These are phyloP conservation scores for Xylaria acuta DNA, from an alignment of 495 filamentous ascomycete species.

Conservation along the genomic window DNA sequence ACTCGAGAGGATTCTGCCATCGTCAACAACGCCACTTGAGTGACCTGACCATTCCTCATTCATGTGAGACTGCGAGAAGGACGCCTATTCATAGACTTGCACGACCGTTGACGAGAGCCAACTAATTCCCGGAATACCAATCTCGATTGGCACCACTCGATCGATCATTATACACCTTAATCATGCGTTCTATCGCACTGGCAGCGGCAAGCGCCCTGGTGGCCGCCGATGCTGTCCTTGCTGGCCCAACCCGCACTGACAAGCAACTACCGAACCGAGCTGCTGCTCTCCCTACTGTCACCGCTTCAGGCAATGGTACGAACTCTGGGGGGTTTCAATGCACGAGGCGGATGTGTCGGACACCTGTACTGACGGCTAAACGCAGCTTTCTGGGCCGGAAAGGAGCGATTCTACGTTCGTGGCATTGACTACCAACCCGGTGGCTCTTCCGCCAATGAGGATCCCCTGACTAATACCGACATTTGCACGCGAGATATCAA, in stretches of 20 bases:
- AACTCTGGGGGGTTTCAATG: background rate
- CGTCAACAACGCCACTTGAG: slow-evolving; percentile 29
- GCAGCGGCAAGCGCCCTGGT: slow-evolving; percentile 57
- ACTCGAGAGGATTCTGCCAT: slow-evolving; percentile 26
- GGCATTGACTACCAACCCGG: slow-evolving; percentile 97
- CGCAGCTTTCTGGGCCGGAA: slow-evolving; percentile 84
- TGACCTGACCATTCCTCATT: slow-evolving; percentile 6
- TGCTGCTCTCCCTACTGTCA: slow-evolving; percentile 49
- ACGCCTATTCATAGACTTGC: background rate
- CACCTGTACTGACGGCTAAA: slow-evolving; percentile 22
- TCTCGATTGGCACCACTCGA: background rate
- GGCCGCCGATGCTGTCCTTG: slow-evolving; percentile 59
- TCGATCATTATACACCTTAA: background rate
- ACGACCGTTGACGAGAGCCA: background rate
- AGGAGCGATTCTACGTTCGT: slow-evolving; percentile 87
- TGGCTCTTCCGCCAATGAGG: slow-evolving; percentile 75
- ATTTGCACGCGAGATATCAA: slow-evolving; percentile 83
- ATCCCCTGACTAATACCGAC: slow-evolving; percentile 76
- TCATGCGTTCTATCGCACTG: slow-evolving; percentile 62
- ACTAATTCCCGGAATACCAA: slow-evolving; percentile 2
- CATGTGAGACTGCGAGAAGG: background rate
- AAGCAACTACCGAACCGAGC: slow-evolving; percentile 62
- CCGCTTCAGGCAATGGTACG: slow-evolving; percentile 56
- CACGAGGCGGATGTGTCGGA: background rate
- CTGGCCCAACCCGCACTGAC: slow-evolving; percentile 63